phyloP scores from a whole-genome alignment of 2,329 filamentous ascomycete genomes.

The Pseudogymnoascus sp. region DNA sequence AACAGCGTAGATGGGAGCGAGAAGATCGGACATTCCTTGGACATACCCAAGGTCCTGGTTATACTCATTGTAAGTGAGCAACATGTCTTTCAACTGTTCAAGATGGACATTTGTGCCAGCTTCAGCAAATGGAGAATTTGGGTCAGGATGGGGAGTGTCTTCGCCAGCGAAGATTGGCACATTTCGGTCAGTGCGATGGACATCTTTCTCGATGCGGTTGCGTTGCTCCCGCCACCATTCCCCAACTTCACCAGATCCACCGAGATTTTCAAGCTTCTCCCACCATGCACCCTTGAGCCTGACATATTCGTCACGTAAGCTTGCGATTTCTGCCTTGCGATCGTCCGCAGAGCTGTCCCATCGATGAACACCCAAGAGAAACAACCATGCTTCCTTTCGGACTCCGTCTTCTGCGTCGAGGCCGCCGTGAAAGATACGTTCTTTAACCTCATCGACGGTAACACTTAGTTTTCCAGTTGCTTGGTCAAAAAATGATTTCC shows the following conservation, averaged over 20 bases:
- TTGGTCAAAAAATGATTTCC: conserved; percentile 82
- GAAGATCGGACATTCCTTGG: conserved; percentile 95
- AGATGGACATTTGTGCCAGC: conserved; percentile 93
- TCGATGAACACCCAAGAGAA: conserved; percentile 81
- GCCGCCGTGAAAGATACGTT: conserved; percentile 93
- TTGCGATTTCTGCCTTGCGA: conserved; percentile 73
- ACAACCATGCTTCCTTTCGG: conserved; percentile 94
- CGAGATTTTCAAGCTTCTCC: conserved; percentile 81
- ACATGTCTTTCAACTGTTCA: conserved; percentile 98
- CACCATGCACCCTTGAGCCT: conserved; percentile 93
- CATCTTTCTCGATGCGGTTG: conserved; percentile 96
- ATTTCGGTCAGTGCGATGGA: conserved; percentile 90
- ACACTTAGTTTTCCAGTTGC: conserved; percentile 66
- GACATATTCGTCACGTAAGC: conserved; percentile 85
- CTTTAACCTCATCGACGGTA: conserved; percentile 88
- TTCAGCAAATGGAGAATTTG: conserved; percentile 88
- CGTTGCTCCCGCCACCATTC: conserved; percentile 98
- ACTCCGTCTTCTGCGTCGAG: conserved; percentile 84
- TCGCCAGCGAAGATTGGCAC: conserved; percentile 95
- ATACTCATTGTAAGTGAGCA: conserved; percentile 96
- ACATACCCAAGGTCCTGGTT: conserved; percentile 95
- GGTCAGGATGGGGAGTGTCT: conserved; percentile 93
- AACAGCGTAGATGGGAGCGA: conserved; percentile 93
- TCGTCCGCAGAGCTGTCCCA: conserved; percentile 90
- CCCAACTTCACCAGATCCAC: conserved; percentile 70